phyloP scores from a whole-genome alignment of 257 asterid species.

The Eustoma russellianum region DNA sequence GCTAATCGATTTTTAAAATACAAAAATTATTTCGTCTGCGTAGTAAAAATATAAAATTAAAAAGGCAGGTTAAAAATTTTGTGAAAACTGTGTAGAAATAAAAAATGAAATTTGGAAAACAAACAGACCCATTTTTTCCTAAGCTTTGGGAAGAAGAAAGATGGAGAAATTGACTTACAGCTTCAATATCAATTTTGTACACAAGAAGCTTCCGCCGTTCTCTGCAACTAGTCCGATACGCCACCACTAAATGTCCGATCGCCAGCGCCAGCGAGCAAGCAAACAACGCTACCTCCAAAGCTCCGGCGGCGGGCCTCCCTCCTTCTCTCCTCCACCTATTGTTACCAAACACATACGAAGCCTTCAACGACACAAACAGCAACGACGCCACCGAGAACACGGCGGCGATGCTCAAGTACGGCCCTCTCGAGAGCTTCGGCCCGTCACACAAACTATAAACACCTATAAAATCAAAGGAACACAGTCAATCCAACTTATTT shows the following conservation, averaged over 20 bases:
- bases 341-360: conserved; percentile 39
- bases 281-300: conserved; percentile 52
- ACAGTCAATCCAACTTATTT: not conserved
- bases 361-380: conserved; percentile 74
- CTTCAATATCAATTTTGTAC: conserved; percentile 87
- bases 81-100: too few relatives aligned
- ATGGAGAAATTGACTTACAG: conserved; percentile 49
- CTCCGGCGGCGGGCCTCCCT: conserved; percentile 18
- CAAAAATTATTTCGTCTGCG: too few relatives aligned
- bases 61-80: too few relatives aligned
- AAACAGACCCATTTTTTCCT: too few relatives aligned
- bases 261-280: conserved; percentile 57
- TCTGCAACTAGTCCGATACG: conserved; percentile 75
- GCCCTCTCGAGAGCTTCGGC: conserved; percentile 73
- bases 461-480: conserved; percentile 23
- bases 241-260: conserved; percentile 71
- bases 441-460: conserved; percentile 92
- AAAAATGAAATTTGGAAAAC: too few relatives aligned
- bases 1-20: too few relatives aligned
- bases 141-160: not conserved
- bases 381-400: conserved; percentile 67
- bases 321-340: conserved; percentile 2
- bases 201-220: conserved; percentile 87
- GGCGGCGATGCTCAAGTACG: conserved; percentile 69
- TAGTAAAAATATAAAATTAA: too few relatives aligned